Percentiles rank a stretch among this genome's conserved stretches.
These are phyloP conservation scores for Bromus sterilis DNA, from an alignment of 176 grass and related monocot genomes.

Conservation along the genomic window DNA sequence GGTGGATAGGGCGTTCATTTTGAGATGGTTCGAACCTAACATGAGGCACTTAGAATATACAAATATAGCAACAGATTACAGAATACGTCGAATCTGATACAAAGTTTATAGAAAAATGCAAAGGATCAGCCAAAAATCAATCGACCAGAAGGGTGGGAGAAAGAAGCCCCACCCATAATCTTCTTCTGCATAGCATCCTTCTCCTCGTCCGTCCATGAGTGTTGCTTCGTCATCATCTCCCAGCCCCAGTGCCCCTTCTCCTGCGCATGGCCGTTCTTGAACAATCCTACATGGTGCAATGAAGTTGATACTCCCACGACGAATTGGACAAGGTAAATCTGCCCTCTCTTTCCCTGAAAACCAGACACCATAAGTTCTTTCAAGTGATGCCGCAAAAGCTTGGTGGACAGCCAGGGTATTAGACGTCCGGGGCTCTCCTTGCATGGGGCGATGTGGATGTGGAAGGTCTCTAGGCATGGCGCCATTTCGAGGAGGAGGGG, in stretches of 20 bases:
- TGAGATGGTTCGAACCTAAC: too few species aligned
- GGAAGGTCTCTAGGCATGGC: not conserved
- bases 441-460: not conserved
- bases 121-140: not conserved
- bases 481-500: not conserved
- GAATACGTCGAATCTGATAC: too few species aligned
- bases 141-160: not conserved
- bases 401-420: not conserved
- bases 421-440: not conserved
- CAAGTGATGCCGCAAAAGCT: not conserved
- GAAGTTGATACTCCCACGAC: not conserved
- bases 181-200: not conserved
- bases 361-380: constrained; percentile 8
- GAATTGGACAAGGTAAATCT: not conserved
- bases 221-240: not conserved
- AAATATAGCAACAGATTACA: too few species aligned
- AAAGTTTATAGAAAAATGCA: too few species aligned
- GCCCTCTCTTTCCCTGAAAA: not conserved
- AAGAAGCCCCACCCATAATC: not conserved
- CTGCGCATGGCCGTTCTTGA: not conserved
- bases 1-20: too few species aligned
- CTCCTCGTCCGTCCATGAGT: not conserved
- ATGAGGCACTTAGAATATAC: too few species aligned
- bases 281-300: not conserved
- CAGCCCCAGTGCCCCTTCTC: not conserved